Percentiles rank a stretch among this genome's conserved stretches.
Conservation (phyloP, 2,329 filamentous ascomycete genomes). For the Cladobotryum mycophilum region DNA sequence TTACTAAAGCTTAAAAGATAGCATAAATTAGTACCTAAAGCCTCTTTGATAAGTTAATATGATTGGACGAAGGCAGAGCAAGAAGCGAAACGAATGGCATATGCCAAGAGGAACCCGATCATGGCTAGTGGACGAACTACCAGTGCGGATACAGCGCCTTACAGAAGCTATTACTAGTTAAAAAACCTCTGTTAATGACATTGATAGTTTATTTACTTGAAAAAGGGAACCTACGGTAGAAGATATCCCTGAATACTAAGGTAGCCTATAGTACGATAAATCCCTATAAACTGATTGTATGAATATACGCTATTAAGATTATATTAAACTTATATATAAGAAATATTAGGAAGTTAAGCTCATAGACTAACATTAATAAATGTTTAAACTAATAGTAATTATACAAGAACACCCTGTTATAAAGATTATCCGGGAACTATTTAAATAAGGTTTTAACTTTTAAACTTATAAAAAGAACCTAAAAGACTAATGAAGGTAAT, state of each 20-base stretch:
- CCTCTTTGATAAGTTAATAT: too few species aligned
- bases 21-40: too few species aligned
- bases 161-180: too few species aligned
- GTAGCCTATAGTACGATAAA: neutral
- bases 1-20: slow-evolving; percentile 3
- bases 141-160: too few species aligned
- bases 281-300: neutral
- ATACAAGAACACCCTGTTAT: neutral
- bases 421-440: neutral
- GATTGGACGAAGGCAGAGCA: too few species aligned
- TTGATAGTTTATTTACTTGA: neutral
- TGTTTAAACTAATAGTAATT: neutral
- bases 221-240: neutral
- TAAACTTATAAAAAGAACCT: neutral
- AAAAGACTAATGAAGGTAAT: neutral
- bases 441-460: neutral
- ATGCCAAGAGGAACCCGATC: too few species aligned
- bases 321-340: neutral
- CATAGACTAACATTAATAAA: neutral
- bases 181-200: neutral
- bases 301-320: neutral
- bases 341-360: neutral
- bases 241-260: neutral
- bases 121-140: too few species aligned
- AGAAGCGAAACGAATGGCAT: too few species aligned